Evolutionary conservation across 1,284 basidiomycete species (phyloP).

Genomic region (Ustilago nuda): DNA sequence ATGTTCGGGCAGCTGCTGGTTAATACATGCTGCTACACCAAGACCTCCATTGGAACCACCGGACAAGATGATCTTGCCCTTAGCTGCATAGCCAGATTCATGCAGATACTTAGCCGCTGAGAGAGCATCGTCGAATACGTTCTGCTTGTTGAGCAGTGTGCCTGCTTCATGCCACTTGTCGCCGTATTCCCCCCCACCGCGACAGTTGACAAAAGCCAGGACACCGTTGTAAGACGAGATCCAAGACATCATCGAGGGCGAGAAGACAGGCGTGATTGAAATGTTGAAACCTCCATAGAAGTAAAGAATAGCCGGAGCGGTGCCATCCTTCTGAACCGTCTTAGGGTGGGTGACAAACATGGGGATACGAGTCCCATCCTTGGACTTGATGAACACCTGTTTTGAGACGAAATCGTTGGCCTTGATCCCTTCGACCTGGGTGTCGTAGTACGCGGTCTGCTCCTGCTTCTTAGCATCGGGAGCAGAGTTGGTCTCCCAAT

Average conservation of each 20-base stretch:
- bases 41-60: constrained; percentile 74
- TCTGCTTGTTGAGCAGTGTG: constrained; percentile 71
- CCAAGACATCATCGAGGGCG: constrained; percentile 80
- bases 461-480: constrained; percentile 25
- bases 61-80: constrained; percentile 81
- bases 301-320: constrained; percentile 82
- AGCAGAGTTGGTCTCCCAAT: constrained; percentile 64
- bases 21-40: constrained; percentile 81
- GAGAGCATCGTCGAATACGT: constrained; percentile 78
- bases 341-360: constrained; percentile 88
- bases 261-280: constrained; percentile 80
- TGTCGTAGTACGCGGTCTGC: constrained; percentile 74
- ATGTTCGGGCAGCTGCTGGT: constrained; percentile 81
- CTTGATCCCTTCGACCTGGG: constrained; percentile 77
- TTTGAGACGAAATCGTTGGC: constrained; percentile 79
- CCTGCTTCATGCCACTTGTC: constrained; percentile 73
- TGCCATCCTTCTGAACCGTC: constrained; percentile 79
- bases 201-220: constrained; percentile 75
- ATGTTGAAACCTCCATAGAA: constrained; percentile 75
- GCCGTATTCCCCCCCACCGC: constrained; percentile 87
- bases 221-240: constrained; percentile 80
- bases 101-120: constrained; percentile 78
- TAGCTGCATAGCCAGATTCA: constrained; percentile 77
- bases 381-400: constrained; percentile 76
- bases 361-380: constrained; percentile 83